Evolutionary conservation across 257 asterid species (phyloP), one percentile per base, ranked within the genome.

Genomic region (Capsicum pubescens): DNA sequence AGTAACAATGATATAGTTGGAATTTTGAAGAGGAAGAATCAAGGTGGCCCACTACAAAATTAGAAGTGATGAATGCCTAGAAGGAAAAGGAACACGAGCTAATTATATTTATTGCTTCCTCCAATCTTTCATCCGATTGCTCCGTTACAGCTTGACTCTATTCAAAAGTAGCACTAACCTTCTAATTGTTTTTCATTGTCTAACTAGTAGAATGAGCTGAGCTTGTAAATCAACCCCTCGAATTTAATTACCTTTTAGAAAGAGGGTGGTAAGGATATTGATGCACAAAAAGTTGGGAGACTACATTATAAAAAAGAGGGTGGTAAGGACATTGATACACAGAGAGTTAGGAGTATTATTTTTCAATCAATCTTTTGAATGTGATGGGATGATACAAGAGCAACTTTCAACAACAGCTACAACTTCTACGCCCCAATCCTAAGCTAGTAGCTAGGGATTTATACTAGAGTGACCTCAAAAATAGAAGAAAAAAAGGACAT

Each of bases 61-160:
- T 70, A 72, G 58, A n/a, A 46, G 17, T 1, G 58, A 46, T 1
- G 12, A 6, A 44, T 44, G 10, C 56, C 16, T 44, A n/a, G 9
- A 71, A 19, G 59, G 79, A 50, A 9, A 69, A 36, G 77, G 56
- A 70, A 44, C 35, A 70, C 17, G 56, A 70, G 54, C 79, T 44
- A 70, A 70, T 17, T 72, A 44, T 72, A 72, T 44, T n/a, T 72
- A 46, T n/a, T n/a, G 59, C 17, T 10, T 72, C 79, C 58, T 70
- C 6, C 9, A 44, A 0, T 46, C 46, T 46, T 46, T 46, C 32
- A 1, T 11, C 32, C 36, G 5, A 70, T 19, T 10, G 80, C 1
- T 46, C 80, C 56, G 46, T 64, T 72, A 0, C 32, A 26, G 32
- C 32, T 26, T 26, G 32, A 26, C 32, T 26, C 32, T 26, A 10